These are phyloP conservation scores for Globisporangium camurandrum DNA, from an alignment of 352 stramenopile species.

Conservation along the genomic window DNA sequence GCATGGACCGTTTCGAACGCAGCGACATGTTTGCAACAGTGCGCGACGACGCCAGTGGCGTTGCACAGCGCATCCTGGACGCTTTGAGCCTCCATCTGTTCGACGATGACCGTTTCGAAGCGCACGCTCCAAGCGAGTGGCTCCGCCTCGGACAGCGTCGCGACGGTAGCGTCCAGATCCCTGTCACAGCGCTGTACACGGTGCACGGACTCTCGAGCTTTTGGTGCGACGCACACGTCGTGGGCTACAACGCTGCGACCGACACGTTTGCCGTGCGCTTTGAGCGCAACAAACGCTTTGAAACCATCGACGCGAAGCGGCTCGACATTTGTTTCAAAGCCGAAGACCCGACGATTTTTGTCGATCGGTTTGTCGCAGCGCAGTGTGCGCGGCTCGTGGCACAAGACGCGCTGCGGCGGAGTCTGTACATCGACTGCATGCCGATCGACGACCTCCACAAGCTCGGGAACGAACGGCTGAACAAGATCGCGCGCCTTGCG, in stretches of 20 bases:
- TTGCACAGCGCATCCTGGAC: conserved; percentile 47
- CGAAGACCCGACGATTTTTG: conserved; percentile 73
- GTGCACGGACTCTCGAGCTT: conserved; percentile 44
- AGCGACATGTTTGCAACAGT: conserved; percentile 31
- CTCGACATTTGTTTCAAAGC: conserved; percentile 79
- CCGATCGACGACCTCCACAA: conserved; percentile 77
- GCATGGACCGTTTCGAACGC: conserved; percentile 31
- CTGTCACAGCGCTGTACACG: conserved; percentile 65
- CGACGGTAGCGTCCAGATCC: conserved; percentile 52
- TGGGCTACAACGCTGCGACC: conserved; percentile 35
- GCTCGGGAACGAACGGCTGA: conserved; percentile 67
- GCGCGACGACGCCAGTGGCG: conserved; percentile 33
- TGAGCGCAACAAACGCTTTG: conserved; percentile 50
- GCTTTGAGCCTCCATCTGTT: conserved; percentile 59
- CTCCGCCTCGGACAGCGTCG: conserved; percentile 38
- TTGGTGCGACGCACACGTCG: conserved; percentile 58
- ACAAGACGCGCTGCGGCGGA: conserved; percentile 64
- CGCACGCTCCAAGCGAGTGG: conserved; percentile 56
- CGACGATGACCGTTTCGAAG: conserved; percentile 78
- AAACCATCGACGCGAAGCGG: conserved; percentile 37
- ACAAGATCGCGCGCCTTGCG: conserved; percentile 65
- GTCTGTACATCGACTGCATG: conserved; percentile 85
- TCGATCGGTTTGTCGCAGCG: conserved; percentile 58
- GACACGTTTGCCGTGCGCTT: conserved; percentile 55
- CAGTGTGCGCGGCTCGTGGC: conserved; percentile 49